Base-by-base conservation (phyloP, 2,329 filamentous ascomycete genomes). In the Periconia macrospinosa region DNA sequence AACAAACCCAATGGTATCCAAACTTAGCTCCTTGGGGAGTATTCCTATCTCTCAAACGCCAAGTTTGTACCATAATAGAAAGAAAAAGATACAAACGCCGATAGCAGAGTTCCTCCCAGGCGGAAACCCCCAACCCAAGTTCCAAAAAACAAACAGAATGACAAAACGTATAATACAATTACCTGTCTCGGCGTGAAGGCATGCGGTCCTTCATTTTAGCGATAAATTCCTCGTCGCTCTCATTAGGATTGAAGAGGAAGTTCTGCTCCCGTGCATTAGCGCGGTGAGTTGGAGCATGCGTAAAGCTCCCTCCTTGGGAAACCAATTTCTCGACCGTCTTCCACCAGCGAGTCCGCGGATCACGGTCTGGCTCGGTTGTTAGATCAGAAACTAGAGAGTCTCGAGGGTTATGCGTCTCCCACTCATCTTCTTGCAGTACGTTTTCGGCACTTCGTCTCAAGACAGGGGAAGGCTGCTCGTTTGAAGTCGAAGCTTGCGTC, bases 181-280 rank as follows among this genome's bases (percentile, higher is more conserved):
- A 47, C 35, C 54, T 23, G 23, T 56, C 53, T 9, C 49, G 40
- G 33, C 33, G 33, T 10, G 33, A 13, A 37, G 33, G 33, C 19
- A 57, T 52, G 41, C 48, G 52, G 8, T 35, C 41, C 37, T 59
- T 58, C 14, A 61, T 45, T 53, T 58, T 69, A 17, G 48, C 53
- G 45, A 69, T 52, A 30, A 71, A 71, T 20, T 62, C 52, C 6
- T 68, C 66, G 47, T 65, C 68, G 42, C 64, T 55, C 44, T 71
- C 68, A 3, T 50, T 37, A 1, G 45, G 49, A 54, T 69, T 69
- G 50, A 71, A 71, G 9, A 69, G 46, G 30, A 67, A 65, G 47
- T 69, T 58, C 20, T 48, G 52, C 49, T 64, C 56, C 15, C n/a
- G 2, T 17, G 35, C 14, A 3, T 15, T 13, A 40, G 3, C 41